Percentiles rank a stretch among this genome's conserved stretches.
Conservation (phyloP, 768 basidiomycete genomes). For the Cubamyces sp. region DNA sequence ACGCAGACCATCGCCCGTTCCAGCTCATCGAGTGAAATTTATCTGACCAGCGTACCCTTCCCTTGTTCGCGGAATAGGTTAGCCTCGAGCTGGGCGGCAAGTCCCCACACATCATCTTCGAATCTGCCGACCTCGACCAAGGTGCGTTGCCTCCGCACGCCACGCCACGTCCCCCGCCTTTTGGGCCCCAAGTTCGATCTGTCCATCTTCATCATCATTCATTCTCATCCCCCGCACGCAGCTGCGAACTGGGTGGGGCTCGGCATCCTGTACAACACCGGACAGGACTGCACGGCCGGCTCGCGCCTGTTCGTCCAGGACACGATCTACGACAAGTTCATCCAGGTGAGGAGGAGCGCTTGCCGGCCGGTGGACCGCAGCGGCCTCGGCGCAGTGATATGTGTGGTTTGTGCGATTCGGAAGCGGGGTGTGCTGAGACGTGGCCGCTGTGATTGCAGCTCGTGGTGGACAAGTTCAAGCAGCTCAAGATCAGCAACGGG, state of each 20-base stretch:
- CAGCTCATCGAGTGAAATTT: no score
- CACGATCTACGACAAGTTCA: constrained; percentile 82
- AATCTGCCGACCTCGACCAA: constrained; percentile 89
- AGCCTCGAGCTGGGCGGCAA: constrained; percentile 96
- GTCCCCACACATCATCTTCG: constrained; percentile 87
- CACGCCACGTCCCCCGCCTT: neutral
- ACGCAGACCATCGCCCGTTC: no score
- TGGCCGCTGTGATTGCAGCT: constrained; percentile 30
- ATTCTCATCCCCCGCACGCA: neutral
- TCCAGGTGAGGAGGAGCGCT: constrained; percentile 38
- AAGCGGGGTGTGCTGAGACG: neutral
- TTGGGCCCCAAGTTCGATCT: no score
- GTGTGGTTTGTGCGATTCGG: neutral
- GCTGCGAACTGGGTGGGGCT: constrained; percentile 87
- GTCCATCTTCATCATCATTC: neutral
- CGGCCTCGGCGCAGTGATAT: neutral
- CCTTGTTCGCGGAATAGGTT: constrained; percentile 48
- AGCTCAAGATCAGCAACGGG: constrained; percentile 77
- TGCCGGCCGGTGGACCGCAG: no score
- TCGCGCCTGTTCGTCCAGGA: constrained; percentile 91
- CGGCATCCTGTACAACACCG: constrained; percentile 86
- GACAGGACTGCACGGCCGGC: constrained; percentile 94
- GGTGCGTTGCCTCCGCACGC: constrained; percentile 42
- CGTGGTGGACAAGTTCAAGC: constrained; percentile 67
- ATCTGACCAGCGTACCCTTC: no score